Base-by-base conservation (phyloP, 345 rosid species). In the Adansonia digitata region DNA sequence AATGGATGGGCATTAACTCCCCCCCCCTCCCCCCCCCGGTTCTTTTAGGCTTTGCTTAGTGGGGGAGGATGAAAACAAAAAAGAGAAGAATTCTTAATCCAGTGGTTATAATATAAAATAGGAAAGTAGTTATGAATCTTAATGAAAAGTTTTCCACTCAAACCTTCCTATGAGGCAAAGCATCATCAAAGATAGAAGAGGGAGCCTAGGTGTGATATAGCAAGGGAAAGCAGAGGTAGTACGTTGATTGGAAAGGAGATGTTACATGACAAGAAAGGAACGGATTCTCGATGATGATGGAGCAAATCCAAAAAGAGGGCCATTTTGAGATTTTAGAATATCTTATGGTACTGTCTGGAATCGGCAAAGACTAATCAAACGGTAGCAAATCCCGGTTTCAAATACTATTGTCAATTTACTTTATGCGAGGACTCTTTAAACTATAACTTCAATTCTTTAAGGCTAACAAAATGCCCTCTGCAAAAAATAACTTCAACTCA, bases 151-250 rank as follows among this genome's bases (percentile, higher is more conserved):
- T 10, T n/a, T 37, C 29, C 48, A 37, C 29, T 64, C 18, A 20
- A 20, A 11, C 29, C 29, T 64, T 37, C 69, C 69, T 39, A 20
- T 29, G 0, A 18, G 7, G 29, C 29, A 64, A 20, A 64, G 18
- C 29, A 10, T 74, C 34, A 63, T 10, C 34, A 35, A 74, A n/a
- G 53, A 60, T 11, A 31, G 22, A 45, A 17, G 45, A 61, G 57
- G 69, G 69, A 26, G 24, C 42, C 60, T 11, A 45, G 17, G n/a
- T 42, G 53, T 71, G 74, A 49, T 53, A 53, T 71, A 53, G 70
- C 53, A 49, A 20, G 61, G 40, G 55, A 75, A 52, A 24, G 64
- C 24, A 53, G 64, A 75, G 63, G 42, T 22, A 63, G 77, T 39
- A 51, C 37, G 64, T 75, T 5, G 51, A 51, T 39, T 35, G 51